A percentile compares a stretch with the other conserved stretches of the same genome.
These are phyloP conservation scores for Globisporangium cystogenes DNA, from an alignment of 352 stramenopile species.

Conservation along the genomic window DNA sequence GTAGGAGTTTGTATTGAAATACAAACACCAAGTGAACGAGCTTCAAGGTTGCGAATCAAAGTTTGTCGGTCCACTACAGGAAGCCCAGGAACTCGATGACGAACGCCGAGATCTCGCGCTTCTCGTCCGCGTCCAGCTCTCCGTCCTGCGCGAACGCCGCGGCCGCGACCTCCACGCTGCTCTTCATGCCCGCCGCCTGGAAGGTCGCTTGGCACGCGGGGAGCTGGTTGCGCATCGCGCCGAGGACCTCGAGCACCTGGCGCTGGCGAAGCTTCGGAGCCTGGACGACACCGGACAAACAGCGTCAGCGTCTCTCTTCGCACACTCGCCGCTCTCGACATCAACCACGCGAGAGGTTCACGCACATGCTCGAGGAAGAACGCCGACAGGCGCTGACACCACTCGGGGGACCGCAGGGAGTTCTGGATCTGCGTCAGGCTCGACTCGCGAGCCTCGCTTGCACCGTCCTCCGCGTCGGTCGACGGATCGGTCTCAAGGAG, in stretches of 20 bases:
- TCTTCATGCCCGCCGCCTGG: constrained; percentile 28
- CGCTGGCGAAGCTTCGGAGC: constrained; percentile 28
- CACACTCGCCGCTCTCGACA: too few relatives aligned
- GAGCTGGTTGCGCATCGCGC: constrained; percentile 57
- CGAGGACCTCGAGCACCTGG: constrained; percentile 48
- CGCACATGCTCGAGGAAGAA: constrained; percentile 52
- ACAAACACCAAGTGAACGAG: not conserved
- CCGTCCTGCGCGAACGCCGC: constrained; percentile 19
- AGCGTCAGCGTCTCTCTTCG: constrained; percentile 5
- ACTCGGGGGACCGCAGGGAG: constrained; percentile 38
- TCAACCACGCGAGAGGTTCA: too few relatives aligned
- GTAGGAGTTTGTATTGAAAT: not conserved
- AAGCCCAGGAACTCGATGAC: constrained; percentile 29
- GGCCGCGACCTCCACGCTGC: constrained; percentile 26
- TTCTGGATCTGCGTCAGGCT: constrained; percentile 43
- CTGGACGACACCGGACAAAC: constrained; percentile 14
- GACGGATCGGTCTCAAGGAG: constrained; percentile 28
- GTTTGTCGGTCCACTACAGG: too few relatives aligned
- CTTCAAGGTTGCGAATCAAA: not conserved
- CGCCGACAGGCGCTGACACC: constrained; percentile 44
- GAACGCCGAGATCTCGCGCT: constrained; percentile 42
- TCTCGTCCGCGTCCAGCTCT: constrained; percentile 44
- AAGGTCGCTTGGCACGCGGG: constrained; percentile 43
- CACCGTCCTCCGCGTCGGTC: not conserved
- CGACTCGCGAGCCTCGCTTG: constrained; percentile 8